phyloP scores from a whole-genome alignment of 192 early-diverging fungal species.

The Funneliformis mosseae region DNA sequence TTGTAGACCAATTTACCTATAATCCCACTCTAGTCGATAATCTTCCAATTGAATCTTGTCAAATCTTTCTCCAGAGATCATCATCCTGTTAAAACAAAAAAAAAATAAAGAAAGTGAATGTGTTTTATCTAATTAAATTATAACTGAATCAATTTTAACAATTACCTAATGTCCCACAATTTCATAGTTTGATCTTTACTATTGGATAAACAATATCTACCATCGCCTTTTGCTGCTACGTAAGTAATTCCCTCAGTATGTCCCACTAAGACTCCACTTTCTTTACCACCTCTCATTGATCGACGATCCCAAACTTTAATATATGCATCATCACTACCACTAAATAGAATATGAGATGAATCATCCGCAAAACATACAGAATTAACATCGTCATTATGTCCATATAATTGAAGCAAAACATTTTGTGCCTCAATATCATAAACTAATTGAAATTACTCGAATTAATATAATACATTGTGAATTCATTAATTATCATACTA shows the following conservation, averaged over 20 bases:
- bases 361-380: constrained; percentile 60
- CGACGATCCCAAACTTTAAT: constrained; percentile 68
- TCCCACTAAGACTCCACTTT: constrained; percentile 65
- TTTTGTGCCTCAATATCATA: constrained; percentile 59
- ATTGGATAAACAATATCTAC: constrained; percentile 63
- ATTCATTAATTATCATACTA: constrained; percentile 25
- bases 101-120: no score
- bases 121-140: background rate
- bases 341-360: constrained; percentile 59
- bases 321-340: constrained; percentile 62
- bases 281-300: constrained; percentile 45
- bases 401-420: constrained; percentile 51
- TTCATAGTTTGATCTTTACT: constrained; percentile 73
- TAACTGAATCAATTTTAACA: background rate
- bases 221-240: constrained; percentile 65
- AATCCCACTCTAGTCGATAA: constrained; percentile 24
- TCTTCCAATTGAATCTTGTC: constrained; percentile 26
- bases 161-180: constrained; percentile 63
- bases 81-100: background rate
- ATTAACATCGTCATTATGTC: constrained; percentile 72
- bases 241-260: constrained; percentile 76
- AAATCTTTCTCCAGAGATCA: constrained; percentile 33
- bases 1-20: constrained; percentile 20
- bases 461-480: background rate
- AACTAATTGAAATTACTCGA: constrained; percentile 37